Base-by-base conservation (phyloP, 2,329 filamentous ascomycete genomes). In the Phialophora macrospora region DNA sequence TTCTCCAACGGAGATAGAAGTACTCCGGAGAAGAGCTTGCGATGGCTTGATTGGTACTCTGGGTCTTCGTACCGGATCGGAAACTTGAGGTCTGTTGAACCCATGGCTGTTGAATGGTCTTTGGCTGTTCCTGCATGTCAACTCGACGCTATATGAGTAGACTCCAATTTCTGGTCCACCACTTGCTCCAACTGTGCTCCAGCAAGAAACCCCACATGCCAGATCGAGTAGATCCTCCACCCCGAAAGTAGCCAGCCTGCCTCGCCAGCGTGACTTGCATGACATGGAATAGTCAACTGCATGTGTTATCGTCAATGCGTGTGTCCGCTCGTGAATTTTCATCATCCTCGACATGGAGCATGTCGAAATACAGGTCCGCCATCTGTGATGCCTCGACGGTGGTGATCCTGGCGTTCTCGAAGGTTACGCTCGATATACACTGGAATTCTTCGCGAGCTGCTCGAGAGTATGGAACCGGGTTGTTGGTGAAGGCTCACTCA, bases 41-140 rank as follows among this genome's bases (percentile, higher is more conserved):
- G 49, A 46, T 69, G 67, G n/a, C 44, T 61, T 30, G 44, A 24
- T 46, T 69, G 67, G 54, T 69, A 69, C 34, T 69, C 67, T 8
- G 67, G 67, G 52, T 69, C 67, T 30, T 58, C 28, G 32, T 67
- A 69, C 26, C 63, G 62, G 52, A 65, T 34, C 9, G 66, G 66
- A 44, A 60, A 63, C 11, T 63, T 65, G 12, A 49, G 17, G 17
- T 63, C 63, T 14, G 17, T 41, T 30, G 63, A 65, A 26, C 62
- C 38, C 62, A 63, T 68, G 32, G n/a, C 28, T 32, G 41, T 46
- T 17, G 34, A 30, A 49, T 38, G 58, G 14, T 1, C 17, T n/a
- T 7, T 54, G 2, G n/a, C n/a, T 30, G 41, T 22, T 20, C 11
- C 26, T 38, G 22, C 24, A 57, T 44, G 32, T 22, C 8, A 14